Evolutionary conservation across 768 basidiomycete genomes (phyloP), one percentile per base, ranked within the genome.

Genomic region (Postia placenta): DNA sequence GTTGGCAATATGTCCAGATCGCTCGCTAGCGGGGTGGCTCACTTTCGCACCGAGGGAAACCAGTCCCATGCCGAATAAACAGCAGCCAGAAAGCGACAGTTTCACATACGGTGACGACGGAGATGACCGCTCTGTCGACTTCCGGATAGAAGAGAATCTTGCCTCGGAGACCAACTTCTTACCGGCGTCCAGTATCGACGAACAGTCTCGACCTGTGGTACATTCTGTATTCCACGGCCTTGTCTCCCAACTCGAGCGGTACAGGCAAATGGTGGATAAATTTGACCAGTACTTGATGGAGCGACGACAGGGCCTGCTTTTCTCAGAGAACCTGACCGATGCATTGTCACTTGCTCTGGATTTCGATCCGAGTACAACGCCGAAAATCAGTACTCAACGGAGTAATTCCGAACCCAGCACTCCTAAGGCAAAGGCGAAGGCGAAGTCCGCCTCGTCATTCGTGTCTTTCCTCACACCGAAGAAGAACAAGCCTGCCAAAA

Each of bases 291-390:
- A 80, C 59, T 78, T 98, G 2, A 64, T 81, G 1, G 91, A 98
- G 66, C 79, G 95, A 28, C 78, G 95, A 15, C 87, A 86, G 60
- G 94, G 93, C 1, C 73, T 98, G 7, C 68, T 95, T 15, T 96
- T 95, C 65, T 86, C 87, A 3, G 93, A 96, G 67, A 93, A 93
- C 62, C 69, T 96, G 28, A 87, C 83, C 5, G 95, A 97, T 58
- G 94, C 94, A 3, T 71, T 97, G 50, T 85, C 76, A 39, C 70
- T 92, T 40, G 76, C 73, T 12, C 69, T 92, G 47, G 85, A 92
- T 49, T 65, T 87, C 20, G 69, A 74, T 2, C 72, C 58, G 7
- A 53, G 53, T 27, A 28, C 46, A 17, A 30, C 45, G 15, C 35
- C 50, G 15, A 43, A 80, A 45, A 64, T 72, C 11, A 63, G 51